Evolutionary conservation across 805 yeast genomes (phyloP), one percentile per base, ranked within the genome.

Genomic region (Debaryomyces prosopidis): DNA sequence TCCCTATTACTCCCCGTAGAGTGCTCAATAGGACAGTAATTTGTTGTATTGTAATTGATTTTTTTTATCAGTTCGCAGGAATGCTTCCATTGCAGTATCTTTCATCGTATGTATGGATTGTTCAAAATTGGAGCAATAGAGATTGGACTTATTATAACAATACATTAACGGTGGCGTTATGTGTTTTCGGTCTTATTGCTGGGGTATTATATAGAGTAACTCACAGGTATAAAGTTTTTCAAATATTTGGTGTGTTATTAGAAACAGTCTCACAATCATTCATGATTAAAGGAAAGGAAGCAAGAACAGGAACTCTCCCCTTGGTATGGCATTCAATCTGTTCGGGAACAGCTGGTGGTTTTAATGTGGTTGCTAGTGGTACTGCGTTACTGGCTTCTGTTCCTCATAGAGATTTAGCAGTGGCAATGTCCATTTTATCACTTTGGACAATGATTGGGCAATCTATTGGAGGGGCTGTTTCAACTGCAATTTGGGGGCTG

Each of bases 301-400:
- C 62, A 15, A 58, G 37, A 11, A 14, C 37, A 34, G 19, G 58
- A 46, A 61, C 59, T 19, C 68, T 62, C 38, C 53, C 64, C 3
- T 51, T 69, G n/a, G 64, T 66, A 12, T 55, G 58, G 26, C 50
- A 59, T 39, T 71, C 66, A 48, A 56, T 71, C 31, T 53, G 71
- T 42, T 56, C 64, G 33, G 69, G 75, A 49, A 59, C 70, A 36
- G 77, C 71, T 28, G 77, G 73, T 50, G 70, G 75, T 32, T 62
- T 62, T 40, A 54, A 65, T 15, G 68, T 60, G 38, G 55, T 69
- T 45, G 71, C 69, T 36, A 55, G 72, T 5, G 60, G 58, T 41
- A 63, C 69, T 16, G 66, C 74, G 5, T 61, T 68, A 1, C 72
- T 68, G 51, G 75, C 73, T 3, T 65, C 74, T 15, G 75, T 73